phyloP scores from a whole-genome alignment of 805 yeast species.

The Lachancea nothofagi region DNA sequence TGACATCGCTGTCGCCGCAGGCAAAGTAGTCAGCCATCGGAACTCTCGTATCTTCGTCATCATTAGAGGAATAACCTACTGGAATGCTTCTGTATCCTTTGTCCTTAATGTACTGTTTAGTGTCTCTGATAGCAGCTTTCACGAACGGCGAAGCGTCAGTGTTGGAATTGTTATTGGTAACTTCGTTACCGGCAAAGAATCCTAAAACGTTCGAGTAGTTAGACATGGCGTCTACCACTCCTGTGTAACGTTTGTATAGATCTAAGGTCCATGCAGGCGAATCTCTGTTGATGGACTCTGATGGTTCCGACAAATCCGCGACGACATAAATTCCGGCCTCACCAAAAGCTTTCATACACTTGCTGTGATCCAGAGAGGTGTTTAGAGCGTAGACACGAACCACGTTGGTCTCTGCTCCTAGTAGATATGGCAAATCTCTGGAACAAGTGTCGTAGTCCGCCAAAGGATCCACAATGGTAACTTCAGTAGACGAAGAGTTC shows the following conservation, averaged over 20 bases:
- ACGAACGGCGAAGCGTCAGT: constrained; percentile 68
- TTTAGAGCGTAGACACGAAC: constrained; percentile 66
- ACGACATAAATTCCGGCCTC: constrained; percentile 68
- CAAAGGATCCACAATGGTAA: constrained; percentile 54
- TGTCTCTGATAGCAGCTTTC: constrained; percentile 70
- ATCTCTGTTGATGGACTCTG: constrained; percentile 49
- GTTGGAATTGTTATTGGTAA: constrained; percentile 53
- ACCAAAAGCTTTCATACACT: constrained; percentile 52
- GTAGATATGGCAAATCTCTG: constrained; percentile 61
- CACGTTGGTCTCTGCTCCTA: constrained; percentile 53
- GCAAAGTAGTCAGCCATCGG: constrained; percentile 60
- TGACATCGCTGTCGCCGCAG: constrained; percentile 53
- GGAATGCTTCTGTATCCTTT: constrained; percentile 61
- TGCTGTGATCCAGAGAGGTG: constrained; percentile 49
- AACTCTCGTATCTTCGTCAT: constrained; percentile 55
- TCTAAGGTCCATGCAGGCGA: constrained; percentile 56
- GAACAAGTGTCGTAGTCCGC: constrained; percentile 52
- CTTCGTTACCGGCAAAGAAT: constrained; percentile 77
- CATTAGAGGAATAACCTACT: constrained; percentile 71
- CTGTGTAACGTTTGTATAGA: constrained; percentile 54
- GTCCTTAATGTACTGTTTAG: constrained; percentile 53
- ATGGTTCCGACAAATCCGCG: constrained; percentile 67
- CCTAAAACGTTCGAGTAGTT: constrained; percentile 63
- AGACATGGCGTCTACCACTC: constrained; percentile 57
- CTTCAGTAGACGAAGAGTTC: constrained; percentile 28